Evolutionary conservation across 2,329 filamentous ascomycete genomes (phyloP), one percentile per base, ranked within the genome.

Genomic region (Penicillium sp.): DNA sequence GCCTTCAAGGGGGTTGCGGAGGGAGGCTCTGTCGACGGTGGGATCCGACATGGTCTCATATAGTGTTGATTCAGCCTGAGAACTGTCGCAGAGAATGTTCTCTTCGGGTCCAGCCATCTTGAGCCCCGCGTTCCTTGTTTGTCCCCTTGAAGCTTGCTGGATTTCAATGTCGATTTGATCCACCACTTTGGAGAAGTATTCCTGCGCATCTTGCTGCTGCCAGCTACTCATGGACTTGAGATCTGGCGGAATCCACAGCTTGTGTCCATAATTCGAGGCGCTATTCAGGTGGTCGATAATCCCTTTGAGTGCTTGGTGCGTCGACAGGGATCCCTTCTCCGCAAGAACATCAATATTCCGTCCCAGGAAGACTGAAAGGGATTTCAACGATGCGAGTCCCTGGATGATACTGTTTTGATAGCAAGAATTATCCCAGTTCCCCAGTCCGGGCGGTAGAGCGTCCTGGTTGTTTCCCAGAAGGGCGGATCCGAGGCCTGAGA

Each of bases 371-470:
- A 69, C 70, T 17, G 78, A 77, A 19, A 97, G 71, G 4, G 83
- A 78, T 13, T 78, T 76, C 19, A 97, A 73, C 3, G 90, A 84
- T 1, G 90, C 83, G 28, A 97, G 72, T 5, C 84, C 83, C 63
- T 95, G 89, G 8, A 98, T 80, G 14, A 96, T 84, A 60, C 90
- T 96, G 65, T 98, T 98, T 66, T 97, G 93, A 64, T 94, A 98
- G 71, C 93, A 97, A 1, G 89, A 95, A 62, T 96, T 95, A 70
- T 94, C 87, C 70, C 83, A 84, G 63, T 98, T 98, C 7, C 87
- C 88, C 37, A 97, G 70, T 0, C 93, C 93, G 4, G 72, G 65
- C 3, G 71, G 71, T 19, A 59, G 47, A 4, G 53, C 54, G 21
- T 65, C 62, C 25, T 57, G 59, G 30, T 43, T 54, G 11, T 46